phyloP scores from a whole-genome alignment of 1,139 yeast genomes.

The Saccharomyces hybrid region DNA sequence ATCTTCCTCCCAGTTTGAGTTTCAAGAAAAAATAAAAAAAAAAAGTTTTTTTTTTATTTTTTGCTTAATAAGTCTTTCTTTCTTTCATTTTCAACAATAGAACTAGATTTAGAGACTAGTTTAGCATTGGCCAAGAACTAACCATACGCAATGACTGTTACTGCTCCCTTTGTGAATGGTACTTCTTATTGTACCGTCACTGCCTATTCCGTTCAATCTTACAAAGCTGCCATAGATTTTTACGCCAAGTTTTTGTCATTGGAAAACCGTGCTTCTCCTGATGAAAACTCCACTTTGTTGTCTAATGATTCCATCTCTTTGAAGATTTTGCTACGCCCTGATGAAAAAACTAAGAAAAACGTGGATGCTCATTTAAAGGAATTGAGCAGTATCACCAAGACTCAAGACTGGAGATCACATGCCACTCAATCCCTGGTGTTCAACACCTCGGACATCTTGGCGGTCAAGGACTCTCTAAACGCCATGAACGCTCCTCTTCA shows the following conservation, averaged over 20 bases:
- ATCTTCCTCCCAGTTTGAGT: background rate
- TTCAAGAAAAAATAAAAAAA: background rate
- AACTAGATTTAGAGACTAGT: background rate
- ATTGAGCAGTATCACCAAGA: slow-evolving; percentile 11
- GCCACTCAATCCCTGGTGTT: slow-evolving; percentile 31
- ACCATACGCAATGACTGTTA: slow-evolving; percentile 18
- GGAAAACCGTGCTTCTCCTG: slow-evolving; percentile 3
- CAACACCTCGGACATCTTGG: slow-evolving; percentile 27
- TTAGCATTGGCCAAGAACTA: background rate
- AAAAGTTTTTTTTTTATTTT: background rate
- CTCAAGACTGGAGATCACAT: slow-evolving; percentile 34
- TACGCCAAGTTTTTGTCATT: slow-evolving; percentile 18
- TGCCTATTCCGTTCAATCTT: slow-evolving; percentile 26
- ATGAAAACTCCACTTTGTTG: slow-evolving; percentile 9
- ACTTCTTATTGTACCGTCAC: slow-evolving; percentile 27
- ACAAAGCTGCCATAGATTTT: slow-evolving; percentile 23
- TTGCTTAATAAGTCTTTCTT: background rate
- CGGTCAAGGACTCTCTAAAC: slow-evolving; percentile 26
- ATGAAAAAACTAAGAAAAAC: slow-evolving; percentile 18
- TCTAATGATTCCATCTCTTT: slow-evolving; percentile 19
- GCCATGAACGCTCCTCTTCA: slow-evolving; percentile 25
- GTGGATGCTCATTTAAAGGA: slow-evolving; percentile 10
- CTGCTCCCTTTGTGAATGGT: slow-evolving; percentile 31
- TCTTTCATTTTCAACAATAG: background rate
- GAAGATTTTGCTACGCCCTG: slow-evolving; percentile 11